Conservation (phyloP, 169 alveolate genomes). For the Cytauxzoon felis region DNA sequence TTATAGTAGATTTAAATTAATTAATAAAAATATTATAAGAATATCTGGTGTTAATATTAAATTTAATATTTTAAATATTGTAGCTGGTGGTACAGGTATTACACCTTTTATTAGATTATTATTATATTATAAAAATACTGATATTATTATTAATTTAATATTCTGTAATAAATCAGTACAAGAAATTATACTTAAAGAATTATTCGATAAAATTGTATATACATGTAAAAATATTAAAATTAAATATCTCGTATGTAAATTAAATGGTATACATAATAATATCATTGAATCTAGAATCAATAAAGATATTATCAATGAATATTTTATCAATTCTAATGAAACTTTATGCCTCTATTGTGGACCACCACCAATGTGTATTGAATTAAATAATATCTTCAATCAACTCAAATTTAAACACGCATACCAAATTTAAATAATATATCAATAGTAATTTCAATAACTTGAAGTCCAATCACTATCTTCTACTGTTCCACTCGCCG, state of each 20-base stretch:
- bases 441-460: background rate
- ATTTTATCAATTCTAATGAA: background rate
- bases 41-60: constrained; percentile 5
- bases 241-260: constrained; percentile 34
- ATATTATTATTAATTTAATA: constrained; percentile 19
- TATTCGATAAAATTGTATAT: constrained; percentile 17
- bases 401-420: constrained; percentile 6
- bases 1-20: constrained; percentile 2
- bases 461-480: too few species aligned
- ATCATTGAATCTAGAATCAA: background rate
- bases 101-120: constrained; percentile 70
- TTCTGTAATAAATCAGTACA: constrained; percentile 40
- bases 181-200: constrained; percentile 50
- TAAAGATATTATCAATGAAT: background rate
- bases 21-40: background rate
- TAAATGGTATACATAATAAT: background rate
- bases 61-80: constrained; percentile 58
- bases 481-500: too few species aligned
- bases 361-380: constrained; percentile 14
- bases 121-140: constrained; percentile 7
- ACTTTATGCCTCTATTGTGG: constrained; percentile 13
- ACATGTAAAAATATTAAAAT: constrained; percentile 6
- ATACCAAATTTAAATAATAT: background rate
- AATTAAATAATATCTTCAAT: background rate
- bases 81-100: constrained; percentile 80